Base-by-base conservation (phyloP, 2,329 filamentous ascomycete species). In the Ophiocordyceps camponoti-leonardi region DNA sequence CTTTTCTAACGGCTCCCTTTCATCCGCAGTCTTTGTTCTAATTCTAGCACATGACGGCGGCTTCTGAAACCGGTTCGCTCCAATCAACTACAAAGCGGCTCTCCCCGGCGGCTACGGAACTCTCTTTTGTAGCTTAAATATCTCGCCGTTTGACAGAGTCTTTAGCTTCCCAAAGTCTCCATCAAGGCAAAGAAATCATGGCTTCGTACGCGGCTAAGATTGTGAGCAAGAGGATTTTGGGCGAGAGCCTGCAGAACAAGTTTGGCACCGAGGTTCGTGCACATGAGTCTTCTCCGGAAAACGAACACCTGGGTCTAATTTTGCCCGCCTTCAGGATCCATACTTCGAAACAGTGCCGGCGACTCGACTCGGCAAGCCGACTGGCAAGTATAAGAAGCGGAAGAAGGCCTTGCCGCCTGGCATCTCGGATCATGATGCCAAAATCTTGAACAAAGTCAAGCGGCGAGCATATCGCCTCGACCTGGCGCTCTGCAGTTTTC, bases 311-410 rank as follows among this genome's bases (percentile, higher is more conserved):
- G 51, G 61, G 35, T 63, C 58, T 33, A 60, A 61, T 45, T 48
- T 50, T 7, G 42, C 53, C 49, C 41, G 22, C 41, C 45, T 50
- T 33, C 47, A 95, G 85, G 88, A 96, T 59, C 87, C 88, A 6
- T 94, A 87, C 66, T 94, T 88, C 56, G 86, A 94, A 61, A 72
- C 79, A 53, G 79, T 94, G 33, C 79, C 81, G 20, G 81, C 88
- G 40, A 84, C 83, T 10, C 74, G 78, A 50, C 68, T 83, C 40
- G 66, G 78, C 51, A 78, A 79, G 45, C 77, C 79, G 23, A 73
- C 61, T 3, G 79, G 77, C 55, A 93, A 87, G 60, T 71, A 73
- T 47, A 90, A 86, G 69, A 94, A 84, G 63, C 76, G 81, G 58
- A 86, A 83, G 67, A 94, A 93, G 65, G 83, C 86, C 20, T 68